These are phyloP conservation scores for Sugiyamaella marilandica DNA, from an alignment of 805 yeast species.

Conservation along the genomic window DNA sequence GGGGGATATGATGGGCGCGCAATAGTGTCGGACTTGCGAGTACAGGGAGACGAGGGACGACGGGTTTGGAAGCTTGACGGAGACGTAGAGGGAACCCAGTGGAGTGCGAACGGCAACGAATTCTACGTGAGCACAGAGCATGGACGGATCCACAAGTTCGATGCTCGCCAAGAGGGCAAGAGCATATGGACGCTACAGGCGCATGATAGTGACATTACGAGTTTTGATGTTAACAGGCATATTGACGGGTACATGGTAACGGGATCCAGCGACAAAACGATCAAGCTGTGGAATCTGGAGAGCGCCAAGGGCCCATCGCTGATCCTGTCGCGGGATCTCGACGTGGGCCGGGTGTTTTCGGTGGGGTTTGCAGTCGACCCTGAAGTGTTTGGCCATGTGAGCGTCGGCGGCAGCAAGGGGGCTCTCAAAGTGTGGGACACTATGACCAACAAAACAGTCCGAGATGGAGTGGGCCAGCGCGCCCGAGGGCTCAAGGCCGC, in stretches of 20 bases:
- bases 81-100: slow-evolving; percentile 77
- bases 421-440: slow-evolving; percentile 91
- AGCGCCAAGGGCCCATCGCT: slow-evolving; percentile 62
- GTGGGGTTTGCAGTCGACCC: slow-evolving; percentile 80
- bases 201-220: slow-evolving; percentile 89
- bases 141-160: slow-evolving; percentile 86
- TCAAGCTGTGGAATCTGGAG: slow-evolving; percentile 83
- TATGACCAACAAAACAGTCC: slow-evolving; percentile 73
- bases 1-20: slow-evolving; percentile 93
- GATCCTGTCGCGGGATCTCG: slow-evolving; percentile 88
- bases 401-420: slow-evolving; percentile 81
- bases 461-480: slow-evolving; percentile 54
- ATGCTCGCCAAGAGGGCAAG: slow-evolving; percentile 58
- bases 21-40: slow-evolving; percentile 73
- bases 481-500: slow-evolving; percentile 4
- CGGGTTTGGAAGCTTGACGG: slow-evolving; percentile 69
- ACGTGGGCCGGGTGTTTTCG: slow-evolving; percentile 86
- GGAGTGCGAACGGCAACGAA: slow-evolving; percentile 52
- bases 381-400: slow-evolving; percentile 78
- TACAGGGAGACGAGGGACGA: slow-evolving; percentile 53
- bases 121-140: slow-evolving; percentile 88
- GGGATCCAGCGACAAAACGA: slow-evolving; percentile 79
- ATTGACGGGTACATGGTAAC: slow-evolving; percentile 75
- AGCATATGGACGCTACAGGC: slow-evolving; percentile 96
- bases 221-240: slow-evolving; percentile 63